These are phyloP conservation scores for Saksenaea oblongispora DNA, from an alignment of 371 early-diverging fungal genomes.

Conservation along the genomic window DNA sequence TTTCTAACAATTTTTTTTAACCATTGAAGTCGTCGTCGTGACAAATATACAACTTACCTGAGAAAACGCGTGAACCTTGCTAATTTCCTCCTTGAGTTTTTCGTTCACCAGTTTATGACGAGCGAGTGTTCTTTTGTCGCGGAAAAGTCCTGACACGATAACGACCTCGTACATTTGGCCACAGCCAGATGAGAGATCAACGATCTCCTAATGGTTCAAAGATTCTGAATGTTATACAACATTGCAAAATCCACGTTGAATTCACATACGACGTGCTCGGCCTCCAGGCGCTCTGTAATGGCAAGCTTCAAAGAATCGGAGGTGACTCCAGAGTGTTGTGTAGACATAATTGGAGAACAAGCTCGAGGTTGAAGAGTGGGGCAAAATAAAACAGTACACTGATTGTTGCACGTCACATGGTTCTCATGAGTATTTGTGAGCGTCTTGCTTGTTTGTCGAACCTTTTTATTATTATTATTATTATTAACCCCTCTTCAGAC, in stretches of 20 bases:
- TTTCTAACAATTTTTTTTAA: conserved; percentile 49
- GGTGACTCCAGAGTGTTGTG: conserved; percentile 47
- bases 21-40: not conserved
- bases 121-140: conserved; percentile 68
- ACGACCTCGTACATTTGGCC: conserved; percentile 80
- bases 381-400: not conserved
- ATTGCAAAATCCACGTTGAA: conserved; percentile 1
- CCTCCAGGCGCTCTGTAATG: conserved; percentile 54
- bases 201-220: conserved; percentile 43
- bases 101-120: conserved; percentile 83
- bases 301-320: conserved; percentile 53
- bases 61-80: conserved; percentile 80
- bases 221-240: conserved; percentile 1
- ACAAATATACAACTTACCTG: conserved; percentile 53
- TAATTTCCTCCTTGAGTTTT: conserved; percentile 73
- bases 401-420: conserved; percentile 2
- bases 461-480: not conserved
- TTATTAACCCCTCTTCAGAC: not conserved
- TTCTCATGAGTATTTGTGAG: not conserved
- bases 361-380: not conserved
- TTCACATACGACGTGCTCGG: conserved; percentile 61
- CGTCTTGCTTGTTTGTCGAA: not conserved
- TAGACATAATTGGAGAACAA: conserved; percentile 14
- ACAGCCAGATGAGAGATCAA: conserved; percentile 71
- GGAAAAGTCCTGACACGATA: conserved; percentile 73